A percentile compares a stretch with the other conserved stretches of the same genome.
Evolutionary conservation across 1,139 yeast genomes (phyloP).

Genomic region (Saccharomyces hybrid): DNA sequence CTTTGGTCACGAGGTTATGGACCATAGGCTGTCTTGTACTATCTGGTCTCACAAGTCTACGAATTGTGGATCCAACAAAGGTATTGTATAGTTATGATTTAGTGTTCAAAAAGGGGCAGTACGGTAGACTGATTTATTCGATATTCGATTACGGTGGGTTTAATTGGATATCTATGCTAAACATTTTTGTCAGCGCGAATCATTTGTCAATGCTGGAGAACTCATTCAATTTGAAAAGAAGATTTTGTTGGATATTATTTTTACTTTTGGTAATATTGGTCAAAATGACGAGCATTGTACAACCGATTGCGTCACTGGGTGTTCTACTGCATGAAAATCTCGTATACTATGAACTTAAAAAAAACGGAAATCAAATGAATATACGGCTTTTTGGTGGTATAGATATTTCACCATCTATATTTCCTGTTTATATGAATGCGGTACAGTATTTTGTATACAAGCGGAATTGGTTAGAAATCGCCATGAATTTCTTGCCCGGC

Average conservation of each 20-base stretch:
- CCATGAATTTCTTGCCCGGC: slow-evolving; percentile 26
- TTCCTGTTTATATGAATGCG: slow-evolving; percentile 20
- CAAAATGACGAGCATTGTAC: slow-evolving; percentile 18
- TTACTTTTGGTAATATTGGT: slow-evolving; percentile 15
- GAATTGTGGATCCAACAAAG: slow-evolving; percentile 19
- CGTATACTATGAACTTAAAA: slow-evolving; percentile 24
- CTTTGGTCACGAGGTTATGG: slow-evolving; percentile 27
- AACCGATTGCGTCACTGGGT: slow-evolving; percentile 25
- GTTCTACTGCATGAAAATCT: slow-evolving; percentile 24
- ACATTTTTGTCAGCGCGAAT: slow-evolving; percentile 19
- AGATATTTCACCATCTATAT: slow-evolving; percentile 16
- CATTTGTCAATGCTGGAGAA: slow-evolving; percentile 24
- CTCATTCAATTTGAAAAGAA: slow-evolving; percentile 19
- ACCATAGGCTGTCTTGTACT: slow-evolving; percentile 23
- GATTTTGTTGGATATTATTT: slow-evolving; percentile 22
- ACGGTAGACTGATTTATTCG: slow-evolving; percentile 25
- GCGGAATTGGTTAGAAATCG: slow-evolving; percentile 16
- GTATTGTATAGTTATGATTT: slow-evolving; percentile 26
- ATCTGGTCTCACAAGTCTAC: slow-evolving; percentile 20
- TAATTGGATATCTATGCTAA: slow-evolving; percentile 20
- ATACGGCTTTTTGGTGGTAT: slow-evolving; percentile 18
- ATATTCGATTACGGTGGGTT: slow-evolving; percentile 26
- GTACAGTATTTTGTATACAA: slow-evolving; percentile 16
- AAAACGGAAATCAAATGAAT: slow-evolving; percentile 16
- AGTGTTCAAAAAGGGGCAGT: slow-evolving; percentile 28